Base-by-base conservation (phyloP, 1,139 yeast species). In the Lizanozyma gosingica region DNA sequence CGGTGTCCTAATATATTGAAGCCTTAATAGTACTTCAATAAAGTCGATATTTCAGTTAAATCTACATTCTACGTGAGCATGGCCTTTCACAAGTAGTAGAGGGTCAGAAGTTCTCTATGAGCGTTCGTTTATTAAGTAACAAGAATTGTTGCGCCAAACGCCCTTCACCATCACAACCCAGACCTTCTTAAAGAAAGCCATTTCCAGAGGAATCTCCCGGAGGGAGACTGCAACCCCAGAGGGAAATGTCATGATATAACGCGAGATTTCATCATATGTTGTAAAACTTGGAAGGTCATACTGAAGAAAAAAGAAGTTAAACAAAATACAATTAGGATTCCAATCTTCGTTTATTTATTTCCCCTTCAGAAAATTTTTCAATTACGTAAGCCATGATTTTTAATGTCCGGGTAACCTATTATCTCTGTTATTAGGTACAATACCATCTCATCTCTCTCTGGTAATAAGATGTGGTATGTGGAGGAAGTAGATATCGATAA, bases 111-210 rank as follows among this genome's bases (percentile, higher is more conserved):
- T 53, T 69, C 74, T 67, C 70, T 22, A 54, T 47, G 41, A 56
- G 69, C 67, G 70, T 67, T 63, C 59, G 71, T 64, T 54, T 48
- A 45, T 45, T 48, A 56, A 55, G 79, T 74, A 74, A 74, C 79
- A 74, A 74, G 79, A 69, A 57, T 50, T 62, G 67, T 68, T 74
- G 79, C 78, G 79, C 78, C 79, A 67, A 65, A 74, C 79, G 68
- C 78, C 29, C 60, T 43, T 75, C 80, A 71, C 74, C 77, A 75
- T 48, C 49, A 56, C 57, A 63, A 65, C 72, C 80, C 79, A 66
- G 52, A 57, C 48, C 45, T 47, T 53, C 56, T 67, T 57, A 68
- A 59, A 52, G 50, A 48, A 49, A 37, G 37, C 57, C 60, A 56
- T 55, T 51, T 56, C 59, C 59, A 47, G 57, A 60, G 75, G 73